A percentile compares a stretch with the other conserved stretches of the same genome.
Evolutionary conservation across 2,329 filamentous ascomycete genomes (phyloP).

Genomic region (Talaromyces albobiverticillius): DNA sequence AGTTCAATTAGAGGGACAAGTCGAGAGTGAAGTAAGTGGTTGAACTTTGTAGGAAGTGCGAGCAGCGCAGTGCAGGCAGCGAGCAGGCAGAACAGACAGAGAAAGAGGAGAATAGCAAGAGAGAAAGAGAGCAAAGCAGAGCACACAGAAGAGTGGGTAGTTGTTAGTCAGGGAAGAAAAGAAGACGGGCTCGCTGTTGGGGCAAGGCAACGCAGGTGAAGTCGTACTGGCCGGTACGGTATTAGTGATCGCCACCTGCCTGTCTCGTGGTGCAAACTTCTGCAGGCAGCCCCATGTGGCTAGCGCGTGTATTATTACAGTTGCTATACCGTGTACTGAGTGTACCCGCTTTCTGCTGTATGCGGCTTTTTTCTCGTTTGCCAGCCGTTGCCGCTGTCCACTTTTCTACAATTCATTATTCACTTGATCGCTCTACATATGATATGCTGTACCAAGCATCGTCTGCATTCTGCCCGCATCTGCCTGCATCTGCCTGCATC

Average conservation of each 20-base stretch:
- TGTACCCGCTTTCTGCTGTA: neutral
- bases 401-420: neutral
- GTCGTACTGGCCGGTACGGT: no score
- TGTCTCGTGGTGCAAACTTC: slow-evolving; percentile 3
- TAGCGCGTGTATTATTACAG: neutral
- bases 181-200: neutral
- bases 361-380: slow-evolving; percentile 13
- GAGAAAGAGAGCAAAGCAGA: slow-evolving; percentile 2
- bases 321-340: neutral
- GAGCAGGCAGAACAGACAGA: no score
- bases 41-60: no score
- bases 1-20: neutral
- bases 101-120: no score
- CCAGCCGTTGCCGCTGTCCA: neutral
- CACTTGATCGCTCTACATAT: no score
- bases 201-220: no score
- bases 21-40: neutral
- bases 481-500: no score
- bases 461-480: no score
- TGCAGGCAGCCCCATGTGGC: slow-evolving; percentile 1
- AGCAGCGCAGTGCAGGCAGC: no score
- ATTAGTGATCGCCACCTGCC: slow-evolving; percentile 1
- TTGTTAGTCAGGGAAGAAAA: neutral
- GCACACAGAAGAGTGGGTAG: no score
- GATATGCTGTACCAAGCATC: no score